Conservation (phyloP, 257 asterid genomes). For the Ilex aquifolium region DNA sequence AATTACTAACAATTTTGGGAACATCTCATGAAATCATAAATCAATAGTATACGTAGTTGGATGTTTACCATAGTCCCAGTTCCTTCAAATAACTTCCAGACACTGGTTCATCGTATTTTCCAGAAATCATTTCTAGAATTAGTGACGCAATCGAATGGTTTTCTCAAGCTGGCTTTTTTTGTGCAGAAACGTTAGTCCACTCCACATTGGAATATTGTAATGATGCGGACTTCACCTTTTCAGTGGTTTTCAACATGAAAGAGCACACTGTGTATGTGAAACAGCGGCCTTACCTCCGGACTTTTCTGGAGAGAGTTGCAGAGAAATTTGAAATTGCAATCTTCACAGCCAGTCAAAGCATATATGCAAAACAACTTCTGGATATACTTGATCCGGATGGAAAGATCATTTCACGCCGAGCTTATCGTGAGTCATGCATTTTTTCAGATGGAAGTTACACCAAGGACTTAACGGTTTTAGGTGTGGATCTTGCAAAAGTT, state of each 20-base stretch:
- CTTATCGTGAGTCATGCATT: conserved; percentile 93
- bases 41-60: background rate
- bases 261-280: conserved; percentile 81
- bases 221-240: conserved; percentile 84
- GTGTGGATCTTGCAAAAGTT: conserved; percentile 84
- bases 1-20: background rate
- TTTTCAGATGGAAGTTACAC: conserved; percentile 63
- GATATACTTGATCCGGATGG: conserved; percentile 93
- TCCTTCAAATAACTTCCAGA: no score
- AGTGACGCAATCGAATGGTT: conserved; percentile 7
- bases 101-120: background rate
- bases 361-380: conserved; percentile 73
- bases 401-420: conserved; percentile 68
- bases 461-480: conserved; percentile 88
- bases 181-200: conserved; percentile 95
- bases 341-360: conserved; percentile 98
- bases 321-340: conserved; percentile 79
- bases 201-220: conserved; percentile 74
- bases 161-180: conserved; percentile 18
- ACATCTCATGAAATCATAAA: no score
- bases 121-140: background rate
- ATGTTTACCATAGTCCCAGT: background rate
- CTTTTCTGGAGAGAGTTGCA: conserved; percentile 74
- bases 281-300: conserved; percentile 75
- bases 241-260: conserved; percentile 81